Base-by-base conservation (phyloP, 495 filamentous ascomycete species). In the Podospora tetraspora region DNA sequence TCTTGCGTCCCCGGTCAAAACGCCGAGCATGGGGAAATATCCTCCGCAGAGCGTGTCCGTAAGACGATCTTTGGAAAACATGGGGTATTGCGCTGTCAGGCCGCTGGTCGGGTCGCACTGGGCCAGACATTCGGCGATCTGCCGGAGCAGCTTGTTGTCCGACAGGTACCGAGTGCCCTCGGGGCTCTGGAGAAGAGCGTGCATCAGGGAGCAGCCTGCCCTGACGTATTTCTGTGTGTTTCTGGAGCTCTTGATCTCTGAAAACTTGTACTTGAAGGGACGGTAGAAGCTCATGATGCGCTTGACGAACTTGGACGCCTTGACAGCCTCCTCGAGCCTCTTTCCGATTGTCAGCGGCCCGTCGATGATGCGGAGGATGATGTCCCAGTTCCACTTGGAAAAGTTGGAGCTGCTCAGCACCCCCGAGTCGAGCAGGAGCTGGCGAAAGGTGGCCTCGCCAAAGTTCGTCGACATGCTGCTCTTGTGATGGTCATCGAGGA, bases 261-360 rank as follows among this genome's bases (percentile, higher is more conserved):
- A 90, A 71, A 97, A 99, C 63, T 93, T 90, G 76, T 92, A 94
- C 76, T 99, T 99, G 83, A 99, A 98, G 7, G 95, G 95, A 21
- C 94, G 86, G 75, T 96, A 97, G 71, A 99, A 99, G 61, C 92
- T 94, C 75, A 97, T 87, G 61, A 99, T 85, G 2, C 96, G 86
- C 78, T 98, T 97, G 71, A 97, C 88, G 75, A 98, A 98, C 72
- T 97, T 98, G 8, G 92, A 94, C 24, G 88, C 91, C 76, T 94
- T 96, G 74, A 97, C 92, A 3, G 94, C 94, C 76, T 99, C 96
- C 71, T 97, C 92, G 11, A 98, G 84, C 57, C 95, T 85, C 76
- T 96, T 97, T 7, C 93, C 86, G 72, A 94, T 97, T n/a, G 90
- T 88, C 52, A 99, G 78, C 5, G 95, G 95, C 0, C 96, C 96